Base-by-base conservation (phyloP, 768 basidiomycete genomes). In the Rhodotorula paludigena region DNA sequence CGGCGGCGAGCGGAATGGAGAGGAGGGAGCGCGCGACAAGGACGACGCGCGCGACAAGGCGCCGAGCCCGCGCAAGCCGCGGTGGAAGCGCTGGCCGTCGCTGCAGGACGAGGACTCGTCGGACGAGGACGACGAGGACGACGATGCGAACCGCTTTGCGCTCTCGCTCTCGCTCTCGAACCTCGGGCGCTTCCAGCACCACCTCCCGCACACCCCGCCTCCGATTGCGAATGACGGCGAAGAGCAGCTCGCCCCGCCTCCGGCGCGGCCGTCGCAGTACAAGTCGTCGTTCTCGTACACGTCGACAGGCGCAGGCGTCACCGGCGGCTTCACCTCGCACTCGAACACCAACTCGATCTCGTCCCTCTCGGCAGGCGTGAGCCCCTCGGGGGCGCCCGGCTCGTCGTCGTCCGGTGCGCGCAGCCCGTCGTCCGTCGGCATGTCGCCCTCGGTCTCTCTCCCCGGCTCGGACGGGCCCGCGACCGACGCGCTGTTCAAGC, bases 231-330 rank as follows among this genome's bases (percentile, higher is more conserved):
- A n/a, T n/a, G n/a, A n/a, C n/a, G n/a, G n/a, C n/a, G n/a, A n/a
- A 18, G 20, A 39, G 21, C 48, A 39, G 11, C 23, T 9, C 23
- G 41, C 59, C 18, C n/a, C 45, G 1, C 32, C 5, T 20, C 28
- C 47, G 21, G 5, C 42, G 20, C 25, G 3, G 8, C 12, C 41
- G 12, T 14, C 21, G 3, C 11, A 38, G 39, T 62, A 32, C 41
- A 62, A 70, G 38, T 59, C 61, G 2, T 63, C 60, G 10, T 71
- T 64, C 64, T 63, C 69, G 44, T 66, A 66, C 55, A 55, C 58
- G 11, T 66, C 69, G 35, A 56, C 58, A 1, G 30, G 28, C 25
- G 28, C 20, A 23, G 61, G 62, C 16, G 36, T 20, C 10, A 53
- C 52, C 14, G 67, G 67, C 47, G 67, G 67, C 4, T 68, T 68